Evolutionary conservation across 495 filamentous ascomycete species (phyloP), one percentile per base, ranked within the genome.

Genomic region (Penicillium cosmopolitanum): DNA sequence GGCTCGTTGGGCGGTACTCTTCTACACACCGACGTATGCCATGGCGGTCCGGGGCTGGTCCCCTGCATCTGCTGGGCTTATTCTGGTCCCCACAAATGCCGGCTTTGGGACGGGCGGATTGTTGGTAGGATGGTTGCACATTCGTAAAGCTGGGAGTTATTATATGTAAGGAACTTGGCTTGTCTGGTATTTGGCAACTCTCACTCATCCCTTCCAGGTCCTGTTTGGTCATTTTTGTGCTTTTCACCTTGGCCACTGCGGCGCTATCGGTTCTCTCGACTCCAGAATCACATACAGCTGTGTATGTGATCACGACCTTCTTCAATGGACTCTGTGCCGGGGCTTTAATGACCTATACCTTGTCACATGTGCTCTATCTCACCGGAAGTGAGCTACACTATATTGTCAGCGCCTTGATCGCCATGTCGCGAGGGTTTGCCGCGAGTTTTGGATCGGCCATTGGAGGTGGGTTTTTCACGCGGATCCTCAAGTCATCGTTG

Each of bases 361-460:
- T 95, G 1, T 87, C 88, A 0, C 91, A 95, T 61, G 64, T 92
- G 6, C 77, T 93, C 13, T 85, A 92, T 62, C 71, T 91, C n/a
- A 86, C 86, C 1, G 71, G 68, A 0, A 78, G 80, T 0, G 73
- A 80, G 5, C 80, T 82, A 12, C 88, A 93, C 65, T 91, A 87
- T 61, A 85, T 93, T 58, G 85, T 87, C 18, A 89, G 84, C 2
- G 83, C 87, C 2, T 69, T 94, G 25, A 61, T 93, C 0, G 82
- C 87, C 7, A 93, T 88, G 5, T 90, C 90, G 63, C 77, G 90
- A 0, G 88, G 88, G 9, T 89, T 92, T 57, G 88, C 89, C 1
- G 89, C 87, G 3, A 85, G 81, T 56, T 93, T 92, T 60, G 90
- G 90, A 1, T 87, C 86, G 13, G 86, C 89, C 0, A 87, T 91